Evolutionary conservation across 2,329 filamentous ascomycete species (phyloP).

Genomic region (Microsporum canis): DNA sequence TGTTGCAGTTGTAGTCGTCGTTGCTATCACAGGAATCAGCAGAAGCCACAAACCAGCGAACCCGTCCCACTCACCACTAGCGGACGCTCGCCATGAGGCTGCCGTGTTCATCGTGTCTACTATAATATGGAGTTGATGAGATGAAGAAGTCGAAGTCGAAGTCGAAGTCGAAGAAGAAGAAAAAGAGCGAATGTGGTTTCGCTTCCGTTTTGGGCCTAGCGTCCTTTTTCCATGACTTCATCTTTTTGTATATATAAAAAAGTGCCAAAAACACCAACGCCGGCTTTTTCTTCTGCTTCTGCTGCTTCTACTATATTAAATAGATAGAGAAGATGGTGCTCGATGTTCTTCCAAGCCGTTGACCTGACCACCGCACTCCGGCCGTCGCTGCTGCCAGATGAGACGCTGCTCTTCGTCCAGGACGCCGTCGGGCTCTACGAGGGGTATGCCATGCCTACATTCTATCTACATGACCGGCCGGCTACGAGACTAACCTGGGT

Average conservation of each 20-base stretch:
- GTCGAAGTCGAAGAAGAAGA: not conserved
- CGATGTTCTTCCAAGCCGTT: constrained; percentile 94
- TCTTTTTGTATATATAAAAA: too few relatives aligned
- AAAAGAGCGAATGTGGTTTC: not conserved
- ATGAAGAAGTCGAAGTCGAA: not conserved
- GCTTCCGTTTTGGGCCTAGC: not conserved
- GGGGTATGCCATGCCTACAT: constrained; percentile 53
- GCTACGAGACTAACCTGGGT: constrained; percentile 12
- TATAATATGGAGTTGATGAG: not conserved
- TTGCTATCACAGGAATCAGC: not conserved
- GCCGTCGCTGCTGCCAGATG: constrained; percentile 83
- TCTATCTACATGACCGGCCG: constrained; percentile 8
- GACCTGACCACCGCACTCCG: constrained; percentile 94
- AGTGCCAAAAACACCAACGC: too few relatives aligned
- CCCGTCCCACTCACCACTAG: constrained; percentile 23
- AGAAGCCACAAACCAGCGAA: too few relatives aligned
- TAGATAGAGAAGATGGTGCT: constrained; percentile 34
- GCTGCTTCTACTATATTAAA: too few relatives aligned
- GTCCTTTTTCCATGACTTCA: not conserved
- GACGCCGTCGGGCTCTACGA: constrained; percentile 96
- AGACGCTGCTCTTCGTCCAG: constrained; percentile 90
- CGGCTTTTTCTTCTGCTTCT: not conserved
- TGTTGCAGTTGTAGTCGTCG: constrained; percentile 28
- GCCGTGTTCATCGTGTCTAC: constrained; percentile 27
- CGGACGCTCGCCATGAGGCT: constrained; percentile 29